Evolutionary conservation across 202 grass and related monocot species (phyloP).

Genomic region (Setaria viridis): DNA sequence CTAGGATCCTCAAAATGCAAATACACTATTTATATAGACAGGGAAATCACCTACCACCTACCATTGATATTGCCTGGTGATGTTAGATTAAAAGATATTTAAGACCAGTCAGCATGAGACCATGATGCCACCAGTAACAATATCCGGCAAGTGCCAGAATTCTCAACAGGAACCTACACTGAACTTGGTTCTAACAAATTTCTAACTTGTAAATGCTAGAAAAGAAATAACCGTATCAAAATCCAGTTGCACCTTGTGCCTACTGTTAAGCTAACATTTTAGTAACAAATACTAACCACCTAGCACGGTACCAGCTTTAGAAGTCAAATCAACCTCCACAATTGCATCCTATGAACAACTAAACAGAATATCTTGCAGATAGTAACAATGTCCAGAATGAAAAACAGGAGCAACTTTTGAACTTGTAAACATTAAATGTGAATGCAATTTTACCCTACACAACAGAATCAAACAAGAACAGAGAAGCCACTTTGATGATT

Average conservation of each 20-base stretch:
- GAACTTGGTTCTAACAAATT: not conserved
- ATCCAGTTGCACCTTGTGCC: not conserved
- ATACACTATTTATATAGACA: not conserved
- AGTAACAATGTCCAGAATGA: not conserved
- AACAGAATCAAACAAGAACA: slow-evolving; percentile 6
- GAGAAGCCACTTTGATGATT: slow-evolving; percentile 5
- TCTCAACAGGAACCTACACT: not conserved
- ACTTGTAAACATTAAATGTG: not conserved
- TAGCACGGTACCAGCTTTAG: not conserved
- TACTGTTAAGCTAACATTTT: slow-evolving; percentile 12
- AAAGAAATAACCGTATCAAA: not conserved
- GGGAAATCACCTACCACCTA: not conserved
- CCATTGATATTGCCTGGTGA: not conserved
- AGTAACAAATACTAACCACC: slow-evolving; percentile 3
- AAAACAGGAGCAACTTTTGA: not conserved
- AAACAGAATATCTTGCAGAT: not conserved
- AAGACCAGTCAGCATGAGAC: not conserved
- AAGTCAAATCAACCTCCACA: not conserved
- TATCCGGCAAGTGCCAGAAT: not conserved
- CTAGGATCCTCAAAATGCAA: slow-evolving; percentile 12
- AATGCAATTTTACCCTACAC: slow-evolving; percentile 22
- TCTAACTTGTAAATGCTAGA: not conserved
- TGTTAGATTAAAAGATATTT: not conserved
- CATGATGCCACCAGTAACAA: not conserved
- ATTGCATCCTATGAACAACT: not conserved